Evolutionary conservation across 495 filamentous ascomycete genomes (phyloP).

Genomic region (Penicillium riverlandense): DNA sequence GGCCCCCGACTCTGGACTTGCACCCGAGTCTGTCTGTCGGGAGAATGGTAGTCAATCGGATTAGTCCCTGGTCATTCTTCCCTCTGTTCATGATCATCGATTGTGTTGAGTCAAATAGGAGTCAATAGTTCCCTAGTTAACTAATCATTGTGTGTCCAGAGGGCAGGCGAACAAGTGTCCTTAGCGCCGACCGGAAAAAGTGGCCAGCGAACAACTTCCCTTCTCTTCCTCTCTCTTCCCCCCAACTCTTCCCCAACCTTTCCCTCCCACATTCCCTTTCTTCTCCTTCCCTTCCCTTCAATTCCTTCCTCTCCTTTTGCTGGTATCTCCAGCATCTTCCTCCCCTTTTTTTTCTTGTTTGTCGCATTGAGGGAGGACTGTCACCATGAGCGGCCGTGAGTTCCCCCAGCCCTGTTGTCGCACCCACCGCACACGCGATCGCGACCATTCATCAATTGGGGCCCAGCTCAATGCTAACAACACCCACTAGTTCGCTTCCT

Average conservation of each 20-base stretch:
- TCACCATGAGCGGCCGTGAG: slow-evolving; percentile 45
- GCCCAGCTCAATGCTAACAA: slow-evolving; percentile 10
- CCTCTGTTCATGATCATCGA: neutral
- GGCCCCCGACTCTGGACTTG: neutral
- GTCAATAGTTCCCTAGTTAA: no score
- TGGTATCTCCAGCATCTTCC: slow-evolving; percentile 49
- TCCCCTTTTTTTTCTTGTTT: slow-evolving; percentile 5
- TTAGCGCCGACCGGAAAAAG: slow-evolving; percentile 37
- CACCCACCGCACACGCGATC: slow-evolving; percentile 27
- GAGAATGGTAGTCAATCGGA: neutral
- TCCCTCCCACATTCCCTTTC: slow-evolving; percentile 25
- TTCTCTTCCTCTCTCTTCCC: slow-evolving; percentile 28
- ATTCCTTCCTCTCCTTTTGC: slow-evolving; percentile 36
- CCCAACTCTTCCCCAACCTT: slow-evolving; percentile 29
- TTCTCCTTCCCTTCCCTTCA: slow-evolving; percentile 34
- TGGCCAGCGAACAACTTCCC: slow-evolving; percentile 35
- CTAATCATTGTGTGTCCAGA: no score
- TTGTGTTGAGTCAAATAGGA: slow-evolving; percentile 10
- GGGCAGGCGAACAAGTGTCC: slow-evolving; percentile 38
- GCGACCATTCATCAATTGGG: slow-evolving; percentile 6
- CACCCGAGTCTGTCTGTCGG: no score
- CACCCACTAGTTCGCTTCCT: slow-evolving; percentile 82
- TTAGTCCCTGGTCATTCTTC: no score
- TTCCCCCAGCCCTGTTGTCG: slow-evolving; percentile 8
- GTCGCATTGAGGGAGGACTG: slow-evolving; percentile 27